These are phyloP conservation scores for Poa pratensis DNA, from an alignment of 176 grass and related monocot species.

Conservation along the genomic window DNA sequence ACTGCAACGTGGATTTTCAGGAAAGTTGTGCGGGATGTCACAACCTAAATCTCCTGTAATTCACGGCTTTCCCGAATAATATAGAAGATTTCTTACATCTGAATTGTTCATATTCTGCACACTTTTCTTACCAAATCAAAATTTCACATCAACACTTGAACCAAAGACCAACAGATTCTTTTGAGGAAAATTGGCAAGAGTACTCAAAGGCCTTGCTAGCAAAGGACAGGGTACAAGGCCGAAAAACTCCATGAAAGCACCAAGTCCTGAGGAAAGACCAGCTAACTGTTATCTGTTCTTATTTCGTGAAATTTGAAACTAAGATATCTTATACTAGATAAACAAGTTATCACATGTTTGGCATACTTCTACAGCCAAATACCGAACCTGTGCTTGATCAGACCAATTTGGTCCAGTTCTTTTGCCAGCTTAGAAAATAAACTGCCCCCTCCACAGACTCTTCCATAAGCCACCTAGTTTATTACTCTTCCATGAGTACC, in stretches of 20 bases:
- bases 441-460: too few relatives aligned
- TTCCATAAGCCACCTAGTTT: too few relatives aligned
- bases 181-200: neutral
- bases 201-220: neutral
- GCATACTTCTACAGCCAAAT: neutral
- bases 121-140: neutral
- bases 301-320: neutral
- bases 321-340: slow-evolving; percentile 12
- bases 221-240: neutral
- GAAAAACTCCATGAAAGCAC: neutral
- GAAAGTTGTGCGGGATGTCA: neutral
- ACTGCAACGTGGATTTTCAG: neutral
- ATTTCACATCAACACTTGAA: neutral
- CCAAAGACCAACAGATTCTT: neutral
- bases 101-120: neutral
- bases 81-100: neutral
- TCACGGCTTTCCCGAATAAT: neutral
- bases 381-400: neutral
- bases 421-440: too few relatives aligned
- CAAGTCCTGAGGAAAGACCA: neutral
- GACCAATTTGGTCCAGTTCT: neutral
- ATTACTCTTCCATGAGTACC: neutral
- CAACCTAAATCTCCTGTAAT: neutral
- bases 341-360: neutral
- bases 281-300: neutral